Conservation (phyloP, 495 filamentous ascomycete species). For the Cercophora newfieldiana region DNA sequence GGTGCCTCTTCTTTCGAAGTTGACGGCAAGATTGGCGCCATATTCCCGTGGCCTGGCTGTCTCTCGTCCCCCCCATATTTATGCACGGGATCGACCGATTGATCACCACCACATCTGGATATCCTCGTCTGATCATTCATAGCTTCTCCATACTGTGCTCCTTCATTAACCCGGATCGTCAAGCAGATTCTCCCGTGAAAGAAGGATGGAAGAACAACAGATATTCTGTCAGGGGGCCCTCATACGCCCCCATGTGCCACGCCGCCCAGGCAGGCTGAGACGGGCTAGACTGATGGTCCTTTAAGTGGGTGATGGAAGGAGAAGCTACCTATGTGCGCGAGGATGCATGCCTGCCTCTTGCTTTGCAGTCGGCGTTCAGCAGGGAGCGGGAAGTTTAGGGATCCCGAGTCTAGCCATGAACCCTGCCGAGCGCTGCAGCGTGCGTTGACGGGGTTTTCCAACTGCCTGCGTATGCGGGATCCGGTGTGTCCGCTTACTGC, state of each 20-base stretch:
- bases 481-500: no score
- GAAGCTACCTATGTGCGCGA: no score
- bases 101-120: no score
- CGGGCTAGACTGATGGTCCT: not conserved
- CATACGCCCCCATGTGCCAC: not conserved
- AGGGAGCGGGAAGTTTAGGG: not conserved
- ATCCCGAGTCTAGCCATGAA: not conserved
- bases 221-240: no score
- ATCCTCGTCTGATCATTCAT: no score
- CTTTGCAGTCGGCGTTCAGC: not conserved
- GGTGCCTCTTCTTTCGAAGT: no score
- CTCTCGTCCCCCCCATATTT: not conserved
- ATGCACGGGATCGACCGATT: conserved; percentile 9
- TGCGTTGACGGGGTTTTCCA: no score
- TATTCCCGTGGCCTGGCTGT: not conserved
- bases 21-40: not conserved
- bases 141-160: no score
- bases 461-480: not conserved
- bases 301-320: not conserved
- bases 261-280: not conserved
- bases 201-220: not conserved
- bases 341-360: not conserved
- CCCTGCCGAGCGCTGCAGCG: not conserved
- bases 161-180: no score
- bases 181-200: no score